phyloP scores from a whole-genome alignment of 2,329 filamentous ascomycete genomes.

The Colletotrichum sp. region DNA sequence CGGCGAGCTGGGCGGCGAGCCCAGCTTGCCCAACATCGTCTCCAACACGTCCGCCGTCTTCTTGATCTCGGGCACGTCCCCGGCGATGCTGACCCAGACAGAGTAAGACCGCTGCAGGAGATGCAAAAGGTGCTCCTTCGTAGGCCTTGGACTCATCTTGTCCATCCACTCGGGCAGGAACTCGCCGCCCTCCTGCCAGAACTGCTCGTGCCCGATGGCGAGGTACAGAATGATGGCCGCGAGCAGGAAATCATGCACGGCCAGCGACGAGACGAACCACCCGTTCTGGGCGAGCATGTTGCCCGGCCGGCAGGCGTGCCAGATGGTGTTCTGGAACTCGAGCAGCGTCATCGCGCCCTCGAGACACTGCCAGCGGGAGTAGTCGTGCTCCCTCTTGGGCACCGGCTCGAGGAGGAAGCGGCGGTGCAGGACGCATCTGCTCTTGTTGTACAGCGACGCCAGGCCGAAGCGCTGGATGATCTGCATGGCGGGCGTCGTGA shows the following conservation, averaged over 20 bases:
- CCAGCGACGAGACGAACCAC: constrained; percentile 63
- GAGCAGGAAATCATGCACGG: constrained; percentile 65
- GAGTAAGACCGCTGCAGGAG: constrained; percentile 45
- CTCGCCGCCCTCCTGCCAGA: constrained; percentile 37
- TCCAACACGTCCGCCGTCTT: constrained; percentile 51
- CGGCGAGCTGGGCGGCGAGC: constrained; percentile 28
- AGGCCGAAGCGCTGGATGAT: constrained; percentile 60
- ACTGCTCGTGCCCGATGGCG: constrained; percentile 46
- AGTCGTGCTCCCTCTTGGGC: constrained; percentile 49
- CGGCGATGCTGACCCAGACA: constrained; percentile 48
- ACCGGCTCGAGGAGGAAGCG: constrained; percentile 51
- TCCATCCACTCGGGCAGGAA: constrained; percentile 34
- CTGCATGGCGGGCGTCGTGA: constrained; percentile 49
- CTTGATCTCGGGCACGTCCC: constrained; percentile 40
- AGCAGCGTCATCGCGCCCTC: constrained; percentile 53
- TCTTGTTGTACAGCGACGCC: constrained; percentile 57
- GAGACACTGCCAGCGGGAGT: constrained; percentile 56
- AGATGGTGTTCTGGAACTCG: constrained; percentile 50
- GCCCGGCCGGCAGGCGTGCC: constrained; percentile 55
- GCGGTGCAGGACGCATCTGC: constrained; percentile 59
- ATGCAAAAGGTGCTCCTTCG: constrained; percentile 41
- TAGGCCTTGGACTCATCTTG: constrained; percentile 32
- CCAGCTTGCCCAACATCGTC: constrained; percentile 49
- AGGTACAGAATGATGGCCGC: constrained; percentile 66
- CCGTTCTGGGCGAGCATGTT: constrained; percentile 54